phyloP scores from a whole-genome alignment of 768 basidiomycete species.

The Mycena pura region DNA sequence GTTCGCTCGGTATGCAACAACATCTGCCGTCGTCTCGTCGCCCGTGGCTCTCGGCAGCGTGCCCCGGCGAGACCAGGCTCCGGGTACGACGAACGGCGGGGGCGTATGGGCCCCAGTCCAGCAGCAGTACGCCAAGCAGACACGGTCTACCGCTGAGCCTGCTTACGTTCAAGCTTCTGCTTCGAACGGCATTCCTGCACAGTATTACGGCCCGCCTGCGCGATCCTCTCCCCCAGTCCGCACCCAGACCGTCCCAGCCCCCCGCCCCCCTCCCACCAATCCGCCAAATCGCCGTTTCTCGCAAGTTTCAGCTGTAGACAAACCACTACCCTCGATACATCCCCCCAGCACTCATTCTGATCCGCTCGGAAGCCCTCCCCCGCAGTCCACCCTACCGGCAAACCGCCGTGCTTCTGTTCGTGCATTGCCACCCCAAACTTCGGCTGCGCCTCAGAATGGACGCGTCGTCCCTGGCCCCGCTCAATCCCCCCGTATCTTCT shows the following conservation, averaged over 20 bases:
- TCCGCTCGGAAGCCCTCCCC: conserved; percentile 22
- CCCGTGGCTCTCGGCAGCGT: conserved; percentile 20
- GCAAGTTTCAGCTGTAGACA: conserved; percentile 15
- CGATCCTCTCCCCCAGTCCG: conserved; percentile 9
- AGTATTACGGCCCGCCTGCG: conserved; percentile 4
- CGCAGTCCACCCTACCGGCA: conserved; percentile 25
- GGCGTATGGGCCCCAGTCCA: conserved; percentile 1
- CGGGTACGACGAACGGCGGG: conserved; percentile 13
- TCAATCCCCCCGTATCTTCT: conserved; percentile 17
- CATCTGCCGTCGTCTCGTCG: conserved; percentile 14
- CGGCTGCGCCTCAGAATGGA: conserved; percentile 23
- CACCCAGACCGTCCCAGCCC: conserved; percentile 11
- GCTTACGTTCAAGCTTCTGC: conserved; percentile 23
- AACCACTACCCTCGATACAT: conserved; percentile 22
- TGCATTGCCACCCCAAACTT: conserved; percentile 2
- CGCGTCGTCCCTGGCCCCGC: conserved; percentile 13
- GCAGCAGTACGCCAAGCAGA: conserved; percentile 16
- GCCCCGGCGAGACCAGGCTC: conserved; percentile 12
- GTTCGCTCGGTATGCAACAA: conserved; percentile 25
- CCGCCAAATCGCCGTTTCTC: conserved; percentile 24
- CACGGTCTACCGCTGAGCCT: conserved; percentile 2
- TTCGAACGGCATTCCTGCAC: conserved; percentile 12
- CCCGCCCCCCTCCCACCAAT: not conserved
- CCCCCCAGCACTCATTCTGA: conserved; percentile 13
- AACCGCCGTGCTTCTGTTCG: conserved; percentile 22